phyloP scores from a whole-genome alignment of 2,329 filamentous ascomycete species.

The Xylariaceae sp. region DNA sequence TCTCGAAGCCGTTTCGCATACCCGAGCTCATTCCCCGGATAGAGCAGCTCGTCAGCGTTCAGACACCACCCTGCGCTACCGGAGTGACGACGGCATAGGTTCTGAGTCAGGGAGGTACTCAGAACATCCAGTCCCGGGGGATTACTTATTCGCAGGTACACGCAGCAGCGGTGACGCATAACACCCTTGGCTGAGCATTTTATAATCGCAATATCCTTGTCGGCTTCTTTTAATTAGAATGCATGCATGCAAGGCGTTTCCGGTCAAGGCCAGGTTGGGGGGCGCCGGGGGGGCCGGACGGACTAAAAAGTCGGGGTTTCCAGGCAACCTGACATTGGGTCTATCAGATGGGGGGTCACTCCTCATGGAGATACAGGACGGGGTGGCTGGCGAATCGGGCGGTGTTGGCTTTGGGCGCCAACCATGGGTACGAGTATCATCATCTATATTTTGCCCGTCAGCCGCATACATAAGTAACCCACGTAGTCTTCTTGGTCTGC shows the following conservation, averaged over 20 bases:
- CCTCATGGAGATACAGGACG: too few relatives aligned
- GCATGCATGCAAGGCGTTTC: not conserved
- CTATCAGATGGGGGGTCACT: not conserved
- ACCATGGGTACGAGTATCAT: too few relatives aligned
- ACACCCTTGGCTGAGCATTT: too few relatives aligned
- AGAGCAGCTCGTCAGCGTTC: conserved; percentile 39
- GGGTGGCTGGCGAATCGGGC: too few relatives aligned
- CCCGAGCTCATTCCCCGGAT: conserved; percentile 63
- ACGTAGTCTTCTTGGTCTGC: too few relatives aligned
- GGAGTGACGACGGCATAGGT: conserved; percentile 9
- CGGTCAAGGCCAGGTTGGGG: not conserved
- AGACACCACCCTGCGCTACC: conserved; percentile 12
- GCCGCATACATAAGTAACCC: too few relatives aligned
- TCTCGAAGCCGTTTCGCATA: conserved; percentile 74
- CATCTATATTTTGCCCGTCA: too few relatives aligned
- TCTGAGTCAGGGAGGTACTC: not conserved
- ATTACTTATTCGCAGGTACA: too few relatives aligned
- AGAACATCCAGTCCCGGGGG: not conserved
- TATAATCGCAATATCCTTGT: too few relatives aligned
- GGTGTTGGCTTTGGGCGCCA: too few relatives aligned
- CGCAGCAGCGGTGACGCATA: too few relatives aligned
- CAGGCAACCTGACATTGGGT: not conserved
- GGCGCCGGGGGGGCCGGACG: not conserved
- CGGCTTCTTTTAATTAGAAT: too few relatives aligned
- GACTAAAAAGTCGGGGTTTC: not conserved